Evolutionary conservation across 2,329 filamentous ascomycete species (phyloP), one percentile per base, ranked within the genome.

Genomic region (Xylariaceae sp.): DNA sequence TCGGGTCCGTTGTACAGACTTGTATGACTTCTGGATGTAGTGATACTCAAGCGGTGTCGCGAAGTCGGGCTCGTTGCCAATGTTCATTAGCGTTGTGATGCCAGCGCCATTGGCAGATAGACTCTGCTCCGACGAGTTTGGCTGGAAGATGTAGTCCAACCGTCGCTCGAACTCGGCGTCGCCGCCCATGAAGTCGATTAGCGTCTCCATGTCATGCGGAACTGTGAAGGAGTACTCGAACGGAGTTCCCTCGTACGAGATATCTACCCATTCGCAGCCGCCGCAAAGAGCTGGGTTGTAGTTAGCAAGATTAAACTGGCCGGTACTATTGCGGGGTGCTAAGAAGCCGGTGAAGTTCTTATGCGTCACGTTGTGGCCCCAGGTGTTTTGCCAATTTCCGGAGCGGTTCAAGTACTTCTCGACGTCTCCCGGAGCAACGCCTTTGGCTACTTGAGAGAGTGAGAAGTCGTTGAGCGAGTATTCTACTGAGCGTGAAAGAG

Each of bases 341-440:
- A 82, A 66, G 55, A 83, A 83, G 2, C 79, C 80, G 0, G 67
- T 70, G 54, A 78, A 80, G 33, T 66, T 64, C 1, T 63, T 50
- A 2, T 69, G 71, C 0, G 74, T 64, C 2, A 72, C 72, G 1
- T 72, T 61, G 0, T 68, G 47, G 36, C 78, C 73, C 78, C 77
- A 83, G 40, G 81, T 77, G 40, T 77, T 79, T 19, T 77, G 71
- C 80, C 80, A 84, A 16, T 80, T 77, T 1, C 70, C 66, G 0
- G 75, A 77, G 4, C 77, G 70, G 25, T 71, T 66, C 16, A 80
- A 62, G 38, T 81, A 83, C 38, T 69, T 77, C 5, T 62, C 53
- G 7, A 69, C 68, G 32, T 80, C 76, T 0, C 63, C 62, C 0
- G 71, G 71, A 3, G 68, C 72, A 50, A 80, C 80, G 2, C 72